Conservation (phyloP, 441 rosid species). For the Codiaeum variegatum region DNA sequence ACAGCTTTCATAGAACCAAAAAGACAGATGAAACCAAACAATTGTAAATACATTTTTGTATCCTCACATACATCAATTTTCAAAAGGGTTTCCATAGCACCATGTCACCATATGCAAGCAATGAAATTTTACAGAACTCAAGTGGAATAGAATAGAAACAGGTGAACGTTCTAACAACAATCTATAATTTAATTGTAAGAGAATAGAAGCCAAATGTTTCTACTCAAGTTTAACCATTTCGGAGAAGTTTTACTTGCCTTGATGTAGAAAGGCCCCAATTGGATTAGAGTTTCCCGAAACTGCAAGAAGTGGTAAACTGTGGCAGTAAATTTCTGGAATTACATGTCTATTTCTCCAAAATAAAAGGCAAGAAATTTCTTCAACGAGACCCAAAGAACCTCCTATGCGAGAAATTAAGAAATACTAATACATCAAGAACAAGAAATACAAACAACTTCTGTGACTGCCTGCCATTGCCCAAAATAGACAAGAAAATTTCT, state of each 20-base stretch:
- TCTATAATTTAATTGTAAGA: neutral
- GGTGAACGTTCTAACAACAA: neutral
- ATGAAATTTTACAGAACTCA: neutral
- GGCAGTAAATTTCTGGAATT: slow-evolving; percentile 7
- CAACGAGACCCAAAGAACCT: neutral
- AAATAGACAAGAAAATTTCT: neutral
- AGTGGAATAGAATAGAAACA: neutral
- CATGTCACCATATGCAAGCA: neutral
- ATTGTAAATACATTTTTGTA: neutral
- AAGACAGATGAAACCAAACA: neutral
- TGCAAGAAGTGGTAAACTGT: slow-evolving; percentile 37
- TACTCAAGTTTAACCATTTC: neutral
- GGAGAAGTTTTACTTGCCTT: slow-evolving; percentile 55
- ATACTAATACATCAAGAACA: neutral
- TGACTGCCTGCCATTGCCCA: neutral
- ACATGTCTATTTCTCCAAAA: neutral
- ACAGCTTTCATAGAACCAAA: neutral
- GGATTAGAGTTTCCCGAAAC: slow-evolving; percentile 83
- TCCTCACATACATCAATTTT: neutral
- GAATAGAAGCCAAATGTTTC: neutral
- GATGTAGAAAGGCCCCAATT: slow-evolving; percentile 88
- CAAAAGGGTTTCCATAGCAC: neutral
- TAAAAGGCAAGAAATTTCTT: neutral
- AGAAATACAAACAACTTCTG: neutral
- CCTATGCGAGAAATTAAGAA: neutral